Conservation (phyloP, 257 asterid species). For the Thymus mandschuricus region DNA sequence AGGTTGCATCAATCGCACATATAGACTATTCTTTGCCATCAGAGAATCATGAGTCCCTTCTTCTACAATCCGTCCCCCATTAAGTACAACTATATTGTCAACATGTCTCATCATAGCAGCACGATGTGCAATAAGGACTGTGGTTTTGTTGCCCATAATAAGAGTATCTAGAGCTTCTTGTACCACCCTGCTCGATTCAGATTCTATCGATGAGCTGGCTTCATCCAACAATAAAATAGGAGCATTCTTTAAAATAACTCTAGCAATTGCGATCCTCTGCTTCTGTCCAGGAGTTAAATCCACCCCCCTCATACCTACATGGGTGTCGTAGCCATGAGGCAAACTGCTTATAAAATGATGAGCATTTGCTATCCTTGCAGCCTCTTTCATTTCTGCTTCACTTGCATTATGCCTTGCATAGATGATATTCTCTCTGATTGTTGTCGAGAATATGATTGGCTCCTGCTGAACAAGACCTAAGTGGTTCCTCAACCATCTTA, state of each 20-base stretch:
- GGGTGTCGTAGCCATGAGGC: constrained; percentile 99
- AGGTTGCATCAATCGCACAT: constrained; percentile 96
- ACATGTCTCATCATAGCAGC: constrained; percentile 99
- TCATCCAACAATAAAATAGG: constrained; percentile 93
- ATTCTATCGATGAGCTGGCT: constrained; percentile 97
- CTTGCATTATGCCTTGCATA: constrained; percentile 99
- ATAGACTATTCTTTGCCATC: constrained; percentile 78
- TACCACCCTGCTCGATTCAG: constrained; percentile 93
- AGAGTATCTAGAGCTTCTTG: constrained; percentile 99
- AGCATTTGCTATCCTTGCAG: constrained; percentile 98
- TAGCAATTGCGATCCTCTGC: constrained; percentile 94
- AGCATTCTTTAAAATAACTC: constrained; percentile 90
- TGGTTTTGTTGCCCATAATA: constrained; percentile 95
- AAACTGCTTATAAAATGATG: constrained; percentile 99
- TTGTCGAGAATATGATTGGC: constrained; percentile 95
- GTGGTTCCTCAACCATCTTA: constrained; percentile 99
- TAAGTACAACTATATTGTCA: constrained; percentile 92
- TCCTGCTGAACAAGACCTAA: constrained; percentile 98
- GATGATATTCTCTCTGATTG: constrained; percentile 90
- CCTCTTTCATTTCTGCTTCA: constrained; percentile 99
- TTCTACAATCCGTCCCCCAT: constrained; percentile 96
- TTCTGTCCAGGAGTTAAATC: constrained; percentile 99
- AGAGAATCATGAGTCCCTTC: constrained; percentile 89
- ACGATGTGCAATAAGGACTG: constrained; percentile 92
- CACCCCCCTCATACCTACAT: constrained; percentile 99